Conservation (phyloP, 2,329 filamentous ascomycete genomes). For the Stagonosporopsis chrysanthemi region DNA sequence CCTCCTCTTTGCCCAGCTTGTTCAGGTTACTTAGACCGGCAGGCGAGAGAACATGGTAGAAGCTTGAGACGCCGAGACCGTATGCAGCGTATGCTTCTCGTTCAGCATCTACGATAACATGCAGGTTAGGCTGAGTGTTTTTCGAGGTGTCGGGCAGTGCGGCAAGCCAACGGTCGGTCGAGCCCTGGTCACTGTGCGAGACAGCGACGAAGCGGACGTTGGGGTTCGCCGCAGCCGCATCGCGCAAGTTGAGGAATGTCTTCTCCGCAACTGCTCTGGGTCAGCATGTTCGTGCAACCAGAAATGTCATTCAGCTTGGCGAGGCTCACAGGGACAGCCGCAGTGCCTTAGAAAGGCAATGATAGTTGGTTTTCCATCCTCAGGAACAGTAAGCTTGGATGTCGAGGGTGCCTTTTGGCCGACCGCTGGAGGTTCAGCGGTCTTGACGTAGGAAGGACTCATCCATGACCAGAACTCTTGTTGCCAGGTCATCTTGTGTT, state of each 20-base stretch:
- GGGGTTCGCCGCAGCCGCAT: conserved; percentile 33
- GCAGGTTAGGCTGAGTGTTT: conserved; percentile 60
- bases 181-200: conserved; percentile 43
- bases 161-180: conserved; percentile 46
- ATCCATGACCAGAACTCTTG: conserved; percentile 55
- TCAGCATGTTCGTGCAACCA: background rate
- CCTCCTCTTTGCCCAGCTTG: conserved; percentile 66
- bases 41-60: conserved; percentile 70
- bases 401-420: conserved; percentile 65
- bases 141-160: conserved; percentile 31
- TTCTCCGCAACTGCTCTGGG: conserved; percentile 69
- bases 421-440: conserved; percentile 58
- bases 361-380: conserved; percentile 63
- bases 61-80: conserved; percentile 68
- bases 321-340: conserved; percentile 72
- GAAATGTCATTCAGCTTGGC: background rate
- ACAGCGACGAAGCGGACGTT: conserved; percentile 45
- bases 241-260: conserved; percentile 55
- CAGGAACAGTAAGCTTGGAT: conserved; percentile 60
- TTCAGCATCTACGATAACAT: conserved; percentile 67
- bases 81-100: conserved; percentile 69
- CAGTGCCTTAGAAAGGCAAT: conserved; percentile 76
- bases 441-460: conserved; percentile 39
- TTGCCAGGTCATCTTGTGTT: conserved; percentile 46
- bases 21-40: conserved; percentile 65